Evolutionary conservation across 1,284 basidiomycete genomes (phyloP), one percentile per base, ranked within the genome.

Genomic region (Flammula alnicola): DNA sequence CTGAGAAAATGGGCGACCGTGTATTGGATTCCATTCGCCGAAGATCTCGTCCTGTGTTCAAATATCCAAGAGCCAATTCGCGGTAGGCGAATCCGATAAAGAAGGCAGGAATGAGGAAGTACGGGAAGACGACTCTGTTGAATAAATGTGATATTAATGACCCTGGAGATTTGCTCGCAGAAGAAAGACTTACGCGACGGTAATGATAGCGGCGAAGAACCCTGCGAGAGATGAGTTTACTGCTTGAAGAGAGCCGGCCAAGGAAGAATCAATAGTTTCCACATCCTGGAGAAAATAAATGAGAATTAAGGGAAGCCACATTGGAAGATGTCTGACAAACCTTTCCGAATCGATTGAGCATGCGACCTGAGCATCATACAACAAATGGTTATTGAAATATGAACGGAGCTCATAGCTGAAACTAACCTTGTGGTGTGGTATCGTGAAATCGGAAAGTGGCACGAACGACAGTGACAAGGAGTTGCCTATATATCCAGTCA

Each of bases 21-120:
- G 80, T 77, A 57, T 82, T 87, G 3, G 84, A 85, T 66, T 93
- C 90, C 80, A 93, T 86, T 16, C 91, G 76, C 40, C 90, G 79
- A 22, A 93, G 71, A 60, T 91, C 88, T 46, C 91, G 80, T 0
- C 88, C 87, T 0, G 88, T 87, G 54, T 85, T 84, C 22, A 91
- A 72, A 64, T 93, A 93, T 0, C 84, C 81, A n/a, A 89, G 70
- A 0, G 86, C 83, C 23, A 89, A 75, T 19, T 74, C 72, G 40
- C 81, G 81, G 64, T 86, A 88, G 36, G 77, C 72, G 32, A 75
- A 75, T 1, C 83, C 84, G 26, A 93, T 81, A 59, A 90, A 62
- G 2, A 73, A 63, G 0, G 90, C 90, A 0, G 89, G 88, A 32
- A 91, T 52, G 22, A 91, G 67, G 77, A 93, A 93, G 38, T 75